Evolutionary conservation across 345 rosid genomes (phyloP).

Genomic region (Gossypium stocksii): DNA sequence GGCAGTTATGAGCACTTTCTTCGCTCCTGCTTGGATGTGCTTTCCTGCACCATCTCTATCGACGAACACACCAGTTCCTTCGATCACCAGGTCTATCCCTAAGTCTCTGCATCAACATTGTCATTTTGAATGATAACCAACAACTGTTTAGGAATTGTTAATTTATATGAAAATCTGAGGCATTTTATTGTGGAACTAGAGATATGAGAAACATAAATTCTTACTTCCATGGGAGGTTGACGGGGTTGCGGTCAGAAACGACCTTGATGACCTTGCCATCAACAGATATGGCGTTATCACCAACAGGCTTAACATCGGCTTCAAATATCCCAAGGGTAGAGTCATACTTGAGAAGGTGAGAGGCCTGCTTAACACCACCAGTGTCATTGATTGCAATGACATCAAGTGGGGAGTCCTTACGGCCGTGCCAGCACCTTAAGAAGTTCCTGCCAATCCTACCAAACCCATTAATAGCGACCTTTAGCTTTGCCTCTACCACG

Average conservation of each 20-base stretch:
- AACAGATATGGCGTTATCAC: slow-evolving; percentile 78
- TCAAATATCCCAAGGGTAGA: slow-evolving; percentile 94
- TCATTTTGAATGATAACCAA: slow-evolving; percentile 1
- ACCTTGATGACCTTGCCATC: slow-evolving; percentile 95
- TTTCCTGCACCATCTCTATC: slow-evolving; percentile 95
- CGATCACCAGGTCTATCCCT: slow-evolving; percentile 81
- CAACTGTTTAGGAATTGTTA: neutral
- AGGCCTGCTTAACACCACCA: slow-evolving; percentile 94
- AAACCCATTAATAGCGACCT: slow-evolving; percentile 90
- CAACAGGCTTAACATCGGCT: slow-evolving; percentile 85
- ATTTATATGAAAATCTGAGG: neutral
- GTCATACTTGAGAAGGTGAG: slow-evolving; percentile 95
- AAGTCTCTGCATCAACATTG: slow-evolving; percentile 51
- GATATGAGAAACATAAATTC: slow-evolving; percentile 1
- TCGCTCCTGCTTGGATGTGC: slow-evolving; percentile 88
- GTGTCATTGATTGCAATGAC: slow-evolving; percentile 86
- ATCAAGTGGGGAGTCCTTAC: slow-evolving; percentile 87
- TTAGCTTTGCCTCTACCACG: slow-evolving; percentile 72
- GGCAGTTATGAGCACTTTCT: slow-evolving; percentile 93
- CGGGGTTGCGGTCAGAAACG: slow-evolving; percentile 75
- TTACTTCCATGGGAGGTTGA: slow-evolving; percentile 85
- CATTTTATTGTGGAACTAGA: neutral
- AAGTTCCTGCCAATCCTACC: slow-evolving; percentile 94
- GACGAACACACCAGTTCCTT: slow-evolving; percentile 96
- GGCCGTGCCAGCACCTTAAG: slow-evolving; percentile 24